Evolutionary conservation across 2,329 filamentous ascomycete genomes (phyloP).

Genomic region (Aspergillus puulaauensis): DNA sequence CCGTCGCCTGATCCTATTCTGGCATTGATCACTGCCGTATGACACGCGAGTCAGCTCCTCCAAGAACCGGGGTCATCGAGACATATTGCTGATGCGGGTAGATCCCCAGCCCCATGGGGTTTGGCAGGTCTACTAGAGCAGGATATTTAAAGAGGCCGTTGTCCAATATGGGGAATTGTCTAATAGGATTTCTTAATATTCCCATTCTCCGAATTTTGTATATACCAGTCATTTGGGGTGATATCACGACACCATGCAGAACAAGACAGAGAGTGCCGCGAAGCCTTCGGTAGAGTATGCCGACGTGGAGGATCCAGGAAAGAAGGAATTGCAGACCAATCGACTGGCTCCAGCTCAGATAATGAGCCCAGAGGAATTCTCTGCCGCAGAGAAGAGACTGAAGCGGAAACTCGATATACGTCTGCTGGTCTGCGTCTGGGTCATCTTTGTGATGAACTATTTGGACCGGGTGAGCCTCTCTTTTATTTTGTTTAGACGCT

Average conservation of each 20-base stretch:
- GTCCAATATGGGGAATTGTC: neutral
- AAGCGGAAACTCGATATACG: neutral
- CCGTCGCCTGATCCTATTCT: neutral
- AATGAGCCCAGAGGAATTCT: neutral
- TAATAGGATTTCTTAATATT: too few relatives aligned
- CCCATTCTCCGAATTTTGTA: too few relatives aligned
- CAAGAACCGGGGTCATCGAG: neutral
- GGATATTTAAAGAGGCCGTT: neutral
- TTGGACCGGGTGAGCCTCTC: neutral
- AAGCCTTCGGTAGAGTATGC: neutral
- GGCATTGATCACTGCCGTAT: neutral
- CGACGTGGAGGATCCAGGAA: neutral
- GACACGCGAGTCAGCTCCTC: too few relatives aligned
- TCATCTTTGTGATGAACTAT: slow-evolving; percentile 6
- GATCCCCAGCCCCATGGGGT: neutral
- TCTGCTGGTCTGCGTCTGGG: neutral
- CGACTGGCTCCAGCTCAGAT: neutral
- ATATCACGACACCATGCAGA: too few relatives aligned
- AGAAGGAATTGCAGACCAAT: neutral
- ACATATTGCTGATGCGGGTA: neutral
- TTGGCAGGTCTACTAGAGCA: neutral
- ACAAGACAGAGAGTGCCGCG: neutral
- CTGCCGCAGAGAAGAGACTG: neutral
- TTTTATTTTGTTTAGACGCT: too few relatives aligned
- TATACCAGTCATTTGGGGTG: too few relatives aligned